Evolutionary conservation across 148 eudicot genomes (phyloP), one percentile per base, ranked within the genome.

Genomic region (Diospyros kaki): DNA sequence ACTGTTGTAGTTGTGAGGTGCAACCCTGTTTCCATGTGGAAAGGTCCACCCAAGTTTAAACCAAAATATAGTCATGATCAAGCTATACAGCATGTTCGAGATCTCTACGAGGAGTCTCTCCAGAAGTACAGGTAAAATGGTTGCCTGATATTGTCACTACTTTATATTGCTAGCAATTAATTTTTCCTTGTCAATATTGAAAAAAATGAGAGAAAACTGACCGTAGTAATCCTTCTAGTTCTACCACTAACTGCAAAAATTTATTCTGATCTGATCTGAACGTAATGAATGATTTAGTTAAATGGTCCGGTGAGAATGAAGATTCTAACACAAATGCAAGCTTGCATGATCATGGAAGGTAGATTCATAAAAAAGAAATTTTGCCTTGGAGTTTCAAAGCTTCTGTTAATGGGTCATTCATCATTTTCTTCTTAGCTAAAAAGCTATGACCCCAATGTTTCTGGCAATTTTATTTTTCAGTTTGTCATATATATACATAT

Each of bases 1-100:
- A 83, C 87, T 70, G 97, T 95, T 78, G 97, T 95, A 77, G 93
- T 95, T 70, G 98, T 95, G 84, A 95, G 80, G 4, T 95, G 98
- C 84, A 95, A 95, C 77, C 94, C 98, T 71, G 70, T 89, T 72
- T 89, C 97, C 56, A 95, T 88, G 65, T 84, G 92, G 94, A 90
- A 84, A 75, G 85, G 88, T 73, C 86, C 84, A 18, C 94, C 94
- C 66, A 89, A 89, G 73, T 84, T 81, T 64, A 86, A 92, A 79
- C 96, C 97, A 60, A 92, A 92, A 78, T 90, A 89, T 73, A 89
- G 87, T 64, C 76, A 78, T 46, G 97, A 95, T 43, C 97, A 95
- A 86, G 98, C 98, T 48, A 69, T 90, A 72, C 90, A 90, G 85
- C 91, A 82, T 81, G 81, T 87, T 43, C 90, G 96, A 59, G 94